Evolutionary conservation across 2,329 filamentous ascomycete species (phyloP), one percentile per base, ranked within the genome.

Genomic region (Pseudogymnoascus sp.): DNA sequence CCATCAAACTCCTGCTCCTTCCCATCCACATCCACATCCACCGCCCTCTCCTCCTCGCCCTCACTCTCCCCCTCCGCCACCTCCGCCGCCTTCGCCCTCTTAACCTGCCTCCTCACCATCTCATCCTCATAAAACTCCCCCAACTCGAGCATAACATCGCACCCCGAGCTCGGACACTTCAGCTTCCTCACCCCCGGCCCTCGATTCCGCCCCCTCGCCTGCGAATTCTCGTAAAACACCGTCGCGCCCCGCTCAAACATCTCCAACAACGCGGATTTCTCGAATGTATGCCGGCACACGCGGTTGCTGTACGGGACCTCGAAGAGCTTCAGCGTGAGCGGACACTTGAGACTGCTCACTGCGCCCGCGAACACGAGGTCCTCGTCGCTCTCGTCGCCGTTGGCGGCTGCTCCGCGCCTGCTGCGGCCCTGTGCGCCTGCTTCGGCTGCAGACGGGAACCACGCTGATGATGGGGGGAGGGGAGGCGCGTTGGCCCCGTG

Each of bases 281-380:
- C 87, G 71, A 90, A 93, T 0, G 83, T 86, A 73, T 93, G 89
- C 63, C 83, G 85, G 77, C 89, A 93, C 67, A 83, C 83, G 13
- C 72, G 76, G 69, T 84, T 89, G 63, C 83, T 89, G 70, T 84
- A 85, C 0, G 89, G 89, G 62, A 90, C 81, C 44, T 78, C 76
- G 77, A 91, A 86, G 50, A 82, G 78, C 61, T 78, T 78, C 67
- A 91, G 77, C 0, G 88, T 88, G 19, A 93, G 73, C 0, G 88
- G 88, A 70, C 89, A 93, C 69, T 84, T 87, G 33, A 87, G 83
- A 72, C 84, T 88, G 62, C 86, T 79, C 4, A 81, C 82, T 66
- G 86, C 85, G 60, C 83, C 79, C 28, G 83, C 81, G 31, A 93
- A 82, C 1, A 87, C 82, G 23, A 93, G 78, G 44, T 93, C 89